Conservation (phyloP, 2,329 filamentous ascomycete genomes). For the Claviceps citrina region DNA sequence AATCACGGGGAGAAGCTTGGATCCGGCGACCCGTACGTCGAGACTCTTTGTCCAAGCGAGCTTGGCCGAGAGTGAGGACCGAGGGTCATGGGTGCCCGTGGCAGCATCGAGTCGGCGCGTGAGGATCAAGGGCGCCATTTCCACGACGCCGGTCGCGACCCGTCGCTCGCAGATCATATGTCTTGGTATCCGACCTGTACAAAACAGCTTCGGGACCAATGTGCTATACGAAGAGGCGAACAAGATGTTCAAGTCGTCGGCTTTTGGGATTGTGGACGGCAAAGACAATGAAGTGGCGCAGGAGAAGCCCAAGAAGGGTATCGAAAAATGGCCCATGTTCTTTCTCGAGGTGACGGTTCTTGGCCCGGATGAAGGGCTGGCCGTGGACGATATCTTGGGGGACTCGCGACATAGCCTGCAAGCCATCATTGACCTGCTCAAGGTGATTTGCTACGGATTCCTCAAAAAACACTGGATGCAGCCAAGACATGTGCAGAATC, state of each 20-base stretch:
- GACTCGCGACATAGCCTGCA: constrained; percentile 34
- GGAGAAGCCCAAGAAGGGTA: constrained; percentile 42
- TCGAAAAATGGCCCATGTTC: constrained; percentile 84
- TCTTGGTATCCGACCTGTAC: constrained; percentile 54
- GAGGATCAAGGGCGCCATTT: constrained; percentile 56
- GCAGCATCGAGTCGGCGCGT: constrained; percentile 49
- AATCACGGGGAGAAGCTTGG: constrained; percentile 17
- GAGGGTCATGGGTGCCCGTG: constrained; percentile 51
- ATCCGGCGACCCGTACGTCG: constrained; percentile 16
- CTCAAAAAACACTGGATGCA: constrained; percentile 56
- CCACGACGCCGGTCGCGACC: constrained; percentile 50
- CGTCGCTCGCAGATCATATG: constrained; percentile 69
- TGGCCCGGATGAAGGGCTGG: constrained; percentile 17
- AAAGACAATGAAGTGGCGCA: constrained; percentile 23
- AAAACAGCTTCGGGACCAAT: constrained; percentile 39
- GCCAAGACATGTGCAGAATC: constrained; percentile 25
- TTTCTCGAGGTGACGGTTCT: constrained; percentile 49
- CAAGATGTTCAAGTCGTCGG: constrained; percentile 56
- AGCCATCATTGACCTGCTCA: constrained; percentile 42
- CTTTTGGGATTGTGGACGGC: constrained; percentile 52
- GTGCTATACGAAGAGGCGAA: constrained; percentile 68
- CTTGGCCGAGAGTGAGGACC: constrained; percentile 38
- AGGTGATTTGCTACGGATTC: constrained; percentile 57
- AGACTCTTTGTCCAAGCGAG: constrained; percentile 51
- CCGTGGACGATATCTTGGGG: constrained; percentile 24